A percentile compares a stretch with the other conserved stretches of the same genome.
phyloP scores from a whole-genome alignment of 805 yeast genomes.

The Metschnikowia orientalis region DNA sequence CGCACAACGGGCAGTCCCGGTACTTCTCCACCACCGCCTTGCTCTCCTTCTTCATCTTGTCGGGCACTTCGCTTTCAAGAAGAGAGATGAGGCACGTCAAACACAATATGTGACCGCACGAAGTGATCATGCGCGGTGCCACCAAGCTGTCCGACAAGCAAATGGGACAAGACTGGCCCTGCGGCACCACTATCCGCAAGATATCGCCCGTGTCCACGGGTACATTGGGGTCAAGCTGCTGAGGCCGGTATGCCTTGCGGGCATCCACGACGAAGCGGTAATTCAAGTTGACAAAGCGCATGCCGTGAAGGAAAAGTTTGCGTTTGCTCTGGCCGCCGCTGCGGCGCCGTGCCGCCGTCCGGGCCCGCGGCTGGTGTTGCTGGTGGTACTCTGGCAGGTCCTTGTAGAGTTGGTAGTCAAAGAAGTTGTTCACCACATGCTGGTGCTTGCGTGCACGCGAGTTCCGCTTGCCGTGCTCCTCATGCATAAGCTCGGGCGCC shows the following conservation, averaged over 20 bases:
- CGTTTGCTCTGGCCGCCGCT: conserved; percentile 12
- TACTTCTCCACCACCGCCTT: conserved; percentile 41
- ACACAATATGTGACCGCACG: conserved; percentile 93
- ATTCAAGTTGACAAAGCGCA: conserved; percentile 73
- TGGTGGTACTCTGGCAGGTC: conserved; percentile 36
- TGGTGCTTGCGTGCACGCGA: conserved; percentile 9
- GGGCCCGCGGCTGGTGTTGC: conserved; percentile 15
- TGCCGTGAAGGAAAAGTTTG: conserved; percentile 51
- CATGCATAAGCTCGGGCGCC: conserved; percentile 3
- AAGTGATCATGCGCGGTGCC: conserved; percentile 87
- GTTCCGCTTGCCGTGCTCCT: conserved; percentile 2
- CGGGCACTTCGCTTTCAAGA: conserved; percentile 50
- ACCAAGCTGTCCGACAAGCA: conserved; percentile 79
- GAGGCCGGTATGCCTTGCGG: conserved; percentile 50
- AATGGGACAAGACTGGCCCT: conserved; percentile 82
- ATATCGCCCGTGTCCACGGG: conserved; percentile 60
- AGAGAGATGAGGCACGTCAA: conserved; percentile 73
- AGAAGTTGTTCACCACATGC: conserved; percentile 58
- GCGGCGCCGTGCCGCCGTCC: conserved; percentile 2
- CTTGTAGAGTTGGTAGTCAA: conserved; percentile 48
- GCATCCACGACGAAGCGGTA: conserved; percentile 79
- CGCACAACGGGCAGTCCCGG: conserved; percentile 80
- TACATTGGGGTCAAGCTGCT: conserved; percentile 69
- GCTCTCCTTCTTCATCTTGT: conserved; percentile 32
- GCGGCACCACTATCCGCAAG: conserved; percentile 68